Conservation (phyloP, 331 rosid species). For the Acacia concinna region DNA sequence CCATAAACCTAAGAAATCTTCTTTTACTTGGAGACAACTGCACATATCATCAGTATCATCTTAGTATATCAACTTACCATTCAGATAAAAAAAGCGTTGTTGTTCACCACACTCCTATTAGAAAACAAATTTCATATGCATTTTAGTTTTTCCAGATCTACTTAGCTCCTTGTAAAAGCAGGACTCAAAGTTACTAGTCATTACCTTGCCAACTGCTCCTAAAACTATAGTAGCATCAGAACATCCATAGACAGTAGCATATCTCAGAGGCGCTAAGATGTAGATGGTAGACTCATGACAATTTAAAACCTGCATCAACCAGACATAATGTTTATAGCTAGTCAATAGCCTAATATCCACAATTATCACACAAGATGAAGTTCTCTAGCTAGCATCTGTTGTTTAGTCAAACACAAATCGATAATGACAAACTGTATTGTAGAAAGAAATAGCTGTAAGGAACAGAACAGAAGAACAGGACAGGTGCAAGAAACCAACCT, state of each 20-base stretch:
- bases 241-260: conserved; percentile 92
- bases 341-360: conserved; percentile 8
- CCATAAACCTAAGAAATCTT: conserved; percentile 11
- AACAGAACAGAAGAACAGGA: conserved; percentile 60
- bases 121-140: conserved; percentile 28
- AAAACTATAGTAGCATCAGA: conserved; percentile 92
- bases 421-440: background rate
- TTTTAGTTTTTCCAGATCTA: conserved; percentile 15
- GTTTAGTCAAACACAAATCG: background rate
- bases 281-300: conserved; percentile 93
- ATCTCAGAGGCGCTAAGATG: conserved; percentile 93
- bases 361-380: conserved; percentile 16
- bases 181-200: conserved; percentile 15
- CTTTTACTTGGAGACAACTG: conserved; percentile 10
- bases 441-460: conserved; percentile 21
- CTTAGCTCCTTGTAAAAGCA: conserved; percentile 15
- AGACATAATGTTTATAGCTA: conserved; percentile 30
- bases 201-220: conserved; percentile 99
- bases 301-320: conserved; percentile 74
- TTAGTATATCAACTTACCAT: conserved; percentile 9
- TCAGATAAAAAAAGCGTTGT: conserved; percentile 17
- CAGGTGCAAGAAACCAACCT: conserved; percentile 55
- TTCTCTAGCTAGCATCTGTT: background rate
- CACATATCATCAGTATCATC: conserved; percentile 16
- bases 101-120: background rate